Percentiles rank a stretch among this genome's conserved stretches.
These are phyloP conservation scores for Ascosphaera apis DNA, from an alignment of 2,329 filamentous ascomycete species.

Conservation along the genomic window DNA sequence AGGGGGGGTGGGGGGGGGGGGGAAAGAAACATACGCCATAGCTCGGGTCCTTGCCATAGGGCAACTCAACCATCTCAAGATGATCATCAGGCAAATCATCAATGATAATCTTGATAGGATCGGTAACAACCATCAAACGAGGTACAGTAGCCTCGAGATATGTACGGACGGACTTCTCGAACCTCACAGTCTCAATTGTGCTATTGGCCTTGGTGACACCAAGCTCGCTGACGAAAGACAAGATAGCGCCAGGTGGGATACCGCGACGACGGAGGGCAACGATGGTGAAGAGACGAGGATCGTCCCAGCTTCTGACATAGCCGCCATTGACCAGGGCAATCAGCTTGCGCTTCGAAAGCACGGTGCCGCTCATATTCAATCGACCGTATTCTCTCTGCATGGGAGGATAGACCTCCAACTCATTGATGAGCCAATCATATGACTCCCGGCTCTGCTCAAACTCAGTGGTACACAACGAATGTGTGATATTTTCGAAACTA, in stretches of 20 bases:
- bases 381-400: constrained; percentile 74
- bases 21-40: constrained; percentile 14
- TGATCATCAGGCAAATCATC: constrained; percentile 50
- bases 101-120: constrained; percentile 57
- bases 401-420: constrained; percentile 61
- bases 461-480: constrained; percentile 82
- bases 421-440: constrained; percentile 77
- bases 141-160: constrained; percentile 71
- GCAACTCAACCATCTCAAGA: constrained; percentile 38
- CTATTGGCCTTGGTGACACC: constrained; percentile 61
- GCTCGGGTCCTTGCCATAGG: constrained; percentile 55
- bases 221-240: constrained; percentile 67
- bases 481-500: constrained; percentile 76
- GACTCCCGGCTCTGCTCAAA: constrained; percentile 66
- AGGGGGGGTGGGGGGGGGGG: neutral
- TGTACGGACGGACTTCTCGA: constrained; percentile 60
- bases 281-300: constrained; percentile 62
- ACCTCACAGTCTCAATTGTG: constrained; percentile 50
- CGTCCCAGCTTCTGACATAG: constrained; percentile 38
- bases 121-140: constrained; percentile 61
- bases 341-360: constrained; percentile 63
- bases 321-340: constrained; percentile 48
- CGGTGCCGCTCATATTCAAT: constrained; percentile 53
- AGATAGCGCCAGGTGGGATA: constrained; percentile 59
- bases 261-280: constrained; percentile 58